A percentile compares a stretch with the other conserved stretches of the same genome.
phyloP scores from a whole-genome alignment of 2,329 filamentous ascomycete species.

The Biscogniauxia sp. region DNA sequence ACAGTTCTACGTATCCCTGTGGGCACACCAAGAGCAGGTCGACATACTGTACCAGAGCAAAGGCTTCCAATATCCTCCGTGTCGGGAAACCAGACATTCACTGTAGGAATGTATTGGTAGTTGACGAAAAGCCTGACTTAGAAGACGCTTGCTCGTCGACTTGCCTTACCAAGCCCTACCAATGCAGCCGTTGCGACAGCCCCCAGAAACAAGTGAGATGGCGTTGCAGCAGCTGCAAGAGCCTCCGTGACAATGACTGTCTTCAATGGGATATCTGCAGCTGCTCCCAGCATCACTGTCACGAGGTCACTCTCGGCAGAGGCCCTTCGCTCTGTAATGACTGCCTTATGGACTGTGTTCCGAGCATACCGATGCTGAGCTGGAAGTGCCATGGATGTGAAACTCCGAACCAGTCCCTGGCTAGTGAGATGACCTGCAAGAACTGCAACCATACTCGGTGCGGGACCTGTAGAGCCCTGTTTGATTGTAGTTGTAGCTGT shows the following conservation, averaged over 20 bases:
- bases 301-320: slow-evolving; percentile 7
- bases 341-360: slow-evolving; percentile 7
- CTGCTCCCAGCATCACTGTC: slow-evolving; percentile 13
- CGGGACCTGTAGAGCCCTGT: slow-evolving; percentile 12
- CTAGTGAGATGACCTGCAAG: slow-evolving; percentile 11
- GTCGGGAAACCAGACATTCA: background rate
- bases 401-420: background rate
- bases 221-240: slow-evolving; percentile 19
- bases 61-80: slow-evolving; percentile 11
- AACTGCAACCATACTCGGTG: slow-evolving; percentile 15
- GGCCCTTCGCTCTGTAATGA: slow-evolving; percentile 5
- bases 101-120: slow-evolving; percentile 8
- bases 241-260: slow-evolving; percentile 9
- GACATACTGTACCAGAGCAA: slow-evolving; percentile 20
- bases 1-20: slow-evolving; percentile 24
- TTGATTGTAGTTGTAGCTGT: slow-evolving; percentile 10
- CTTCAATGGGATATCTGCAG: slow-evolving; percentile 12
- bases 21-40: slow-evolving; percentile 16
- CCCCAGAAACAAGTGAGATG: slow-evolving; percentile 21
- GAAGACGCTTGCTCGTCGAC: slow-evolving; percentile 18
- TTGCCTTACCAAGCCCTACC: slow-evolving; percentile 22
- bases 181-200: slow-evolving; percentile 19
- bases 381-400: slow-evolving; percentile 19
- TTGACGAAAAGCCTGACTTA: slow-evolving; percentile 10
- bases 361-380: background rate